A percentile compares a stretch with the other conserved stretches of the same genome.
These are phyloP conservation scores for Ophiostoma montium DNA, from an alignment of 2,329 filamentous ascomycete species.

Conservation along the genomic window DNA sequence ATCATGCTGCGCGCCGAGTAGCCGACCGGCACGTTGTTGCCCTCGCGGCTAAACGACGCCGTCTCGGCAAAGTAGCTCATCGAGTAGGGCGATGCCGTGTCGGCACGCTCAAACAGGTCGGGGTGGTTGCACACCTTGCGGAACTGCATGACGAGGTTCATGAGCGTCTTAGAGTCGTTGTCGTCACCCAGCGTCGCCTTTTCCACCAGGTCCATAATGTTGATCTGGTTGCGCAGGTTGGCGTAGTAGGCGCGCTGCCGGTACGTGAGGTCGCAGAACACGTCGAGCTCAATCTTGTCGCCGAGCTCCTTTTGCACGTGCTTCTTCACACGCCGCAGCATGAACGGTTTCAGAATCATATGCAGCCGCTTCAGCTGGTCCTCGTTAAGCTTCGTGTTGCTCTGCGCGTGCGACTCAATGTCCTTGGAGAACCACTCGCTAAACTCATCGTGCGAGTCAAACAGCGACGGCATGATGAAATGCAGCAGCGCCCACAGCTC, in stretches of 20 bases:
- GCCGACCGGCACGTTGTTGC: conserved; percentile 59
- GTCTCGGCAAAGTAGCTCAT: conserved; percentile 87
- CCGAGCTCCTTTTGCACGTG: conserved; percentile 97
- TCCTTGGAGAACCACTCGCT: conserved; percentile 92
- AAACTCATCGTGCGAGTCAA: conserved; percentile 87
- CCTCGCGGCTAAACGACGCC: conserved; percentile 85
- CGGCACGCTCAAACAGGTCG: conserved; percentile 88
- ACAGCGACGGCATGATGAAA: conserved; percentile 99
- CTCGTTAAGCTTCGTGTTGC: conserved; percentile 98
- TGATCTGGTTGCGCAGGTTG: conserved; percentile 91
- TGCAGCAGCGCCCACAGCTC: conserved; percentile 94
- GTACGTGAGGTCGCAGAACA: conserved; percentile 95
- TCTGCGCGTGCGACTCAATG: conserved; percentile 96
- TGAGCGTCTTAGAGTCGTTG: conserved; percentile 84
- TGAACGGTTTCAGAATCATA: conserved; percentile 98
- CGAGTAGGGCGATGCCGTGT: conserved; percentile 75
- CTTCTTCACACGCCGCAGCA: conserved; percentile 99
- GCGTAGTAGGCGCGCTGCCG: conserved; percentile 87
- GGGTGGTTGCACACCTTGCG: conserved; percentile 98
- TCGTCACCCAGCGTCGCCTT: conserved; percentile 92
- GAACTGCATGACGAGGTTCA: conserved; percentile 99
- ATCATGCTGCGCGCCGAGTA: conserved; percentile 84
- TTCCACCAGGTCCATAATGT: conserved; percentile 95
- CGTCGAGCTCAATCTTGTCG: conserved; percentile 93
- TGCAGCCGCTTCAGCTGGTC: conserved; percentile 93